A percentile compares a stretch with the other conserved stretches of the same genome.
phyloP scores from a whole-genome alignment of 2,329 filamentous ascomycete species.

The Pseudogymnoascus sp. region DNA sequence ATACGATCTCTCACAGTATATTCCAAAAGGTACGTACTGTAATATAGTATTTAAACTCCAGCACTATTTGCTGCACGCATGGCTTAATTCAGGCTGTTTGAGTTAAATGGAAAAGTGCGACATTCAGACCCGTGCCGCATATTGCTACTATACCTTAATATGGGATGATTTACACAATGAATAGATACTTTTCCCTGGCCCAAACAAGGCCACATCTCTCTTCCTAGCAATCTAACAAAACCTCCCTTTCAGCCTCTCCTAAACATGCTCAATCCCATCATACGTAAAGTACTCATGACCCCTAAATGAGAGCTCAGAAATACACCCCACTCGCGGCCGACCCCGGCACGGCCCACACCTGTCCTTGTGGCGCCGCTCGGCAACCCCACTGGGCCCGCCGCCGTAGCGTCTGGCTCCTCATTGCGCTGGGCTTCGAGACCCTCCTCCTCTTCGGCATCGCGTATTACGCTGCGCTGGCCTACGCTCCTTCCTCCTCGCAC shows the following conservation, averaged over 20 bases:
- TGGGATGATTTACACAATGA: neutral
- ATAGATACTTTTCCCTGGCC: neutral
- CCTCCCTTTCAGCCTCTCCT: neutral
- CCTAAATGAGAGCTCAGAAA: neutral
- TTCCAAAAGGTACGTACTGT: too few species aligned
- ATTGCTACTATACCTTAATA: neutral
- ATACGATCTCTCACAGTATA: too few species aligned
- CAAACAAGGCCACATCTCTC: neutral
- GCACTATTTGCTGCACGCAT: neutral
- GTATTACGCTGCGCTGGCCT: neutral
- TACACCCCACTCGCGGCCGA: neutral
- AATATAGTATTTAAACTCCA: neutral
- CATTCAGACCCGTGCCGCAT: neutral
- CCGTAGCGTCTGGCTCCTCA: neutral
- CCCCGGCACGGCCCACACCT: neutral
- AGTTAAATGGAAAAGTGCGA: neutral
- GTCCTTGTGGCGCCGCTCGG: neutral
- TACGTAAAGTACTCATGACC: neutral
- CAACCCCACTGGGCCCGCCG: neutral
- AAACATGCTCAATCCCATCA: neutral
- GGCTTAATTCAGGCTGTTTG: neutral
- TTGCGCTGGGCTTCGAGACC: neutral
- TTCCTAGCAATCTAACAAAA: neutral
- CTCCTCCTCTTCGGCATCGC: neutral
- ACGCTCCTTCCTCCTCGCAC: neutral